Percentiles rank a stretch among this genome's conserved stretches.
phyloP scores from a whole-genome alignment of 139 green algal genomes.

The Chlamydomonas sp. region DNA sequence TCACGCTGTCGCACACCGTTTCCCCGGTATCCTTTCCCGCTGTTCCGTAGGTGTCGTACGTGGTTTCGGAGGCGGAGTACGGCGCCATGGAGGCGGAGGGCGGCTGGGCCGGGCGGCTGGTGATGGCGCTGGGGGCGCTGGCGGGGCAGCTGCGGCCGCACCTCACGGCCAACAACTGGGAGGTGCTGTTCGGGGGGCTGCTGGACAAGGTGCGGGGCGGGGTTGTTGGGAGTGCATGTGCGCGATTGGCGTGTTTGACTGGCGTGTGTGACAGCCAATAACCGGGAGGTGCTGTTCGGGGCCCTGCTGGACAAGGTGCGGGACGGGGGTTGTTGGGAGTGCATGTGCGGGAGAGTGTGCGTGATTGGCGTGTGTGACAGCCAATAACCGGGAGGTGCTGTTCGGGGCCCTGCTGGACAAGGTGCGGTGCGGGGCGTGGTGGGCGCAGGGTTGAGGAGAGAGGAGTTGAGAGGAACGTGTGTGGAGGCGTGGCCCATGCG shows the following conservation, averaged over 20 bases:
- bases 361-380: background rate
- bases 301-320: too few relatives aligned
- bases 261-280: background rate
- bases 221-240: background rate
- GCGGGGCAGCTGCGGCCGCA: constrained; percentile 77
- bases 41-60: constrained; percentile 67
- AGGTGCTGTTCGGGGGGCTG: constrained; percentile 73
- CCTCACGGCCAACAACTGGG: constrained; percentile 78
- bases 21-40: background rate
- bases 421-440: background rate
- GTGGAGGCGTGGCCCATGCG: too few relatives aligned
- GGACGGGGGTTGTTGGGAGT: background rate
- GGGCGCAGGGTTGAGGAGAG: background rate
- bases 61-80: constrained; percentile 83
- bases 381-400: too few relatives aligned
- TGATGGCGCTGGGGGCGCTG: constrained; percentile 63
- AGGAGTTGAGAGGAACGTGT: too few relatives aligned
- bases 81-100: constrained; percentile 65
- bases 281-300: too few relatives aligned
- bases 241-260: background rate
- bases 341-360: background rate
- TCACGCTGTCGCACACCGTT: background rate
- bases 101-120: constrained; percentile 83
- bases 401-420: background rate
- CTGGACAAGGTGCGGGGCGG: constrained; percentile 70